Evolutionary conservation across 306 rosid genomes (phyloP).

Genomic region (Cyclanthera cordifolia): DNA sequence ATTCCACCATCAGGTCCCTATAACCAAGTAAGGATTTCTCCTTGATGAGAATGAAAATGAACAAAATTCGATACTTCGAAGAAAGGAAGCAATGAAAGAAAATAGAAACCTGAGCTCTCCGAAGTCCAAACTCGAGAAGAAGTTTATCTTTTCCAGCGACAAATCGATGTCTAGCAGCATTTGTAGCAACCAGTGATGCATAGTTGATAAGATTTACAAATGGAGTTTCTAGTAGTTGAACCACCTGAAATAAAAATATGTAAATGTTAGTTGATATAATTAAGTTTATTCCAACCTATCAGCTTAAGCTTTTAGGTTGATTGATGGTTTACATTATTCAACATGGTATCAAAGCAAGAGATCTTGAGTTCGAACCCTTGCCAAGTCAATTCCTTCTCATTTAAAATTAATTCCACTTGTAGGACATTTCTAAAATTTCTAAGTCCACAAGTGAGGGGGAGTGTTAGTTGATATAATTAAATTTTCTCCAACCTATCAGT

Average conservation of each 20-base stretch:
- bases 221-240: constrained; percentile 86
- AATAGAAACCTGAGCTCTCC: constrained; percentile 60
- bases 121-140: constrained; percentile 85
- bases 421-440: no score
- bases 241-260: constrained; percentile 42
- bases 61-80: not conserved
- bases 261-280: no score
- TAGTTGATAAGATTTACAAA: constrained; percentile 63
- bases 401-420: no score
- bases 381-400: no score
- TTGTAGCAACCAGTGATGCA: constrained; percentile 76
- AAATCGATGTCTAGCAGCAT: constrained; percentile 90
- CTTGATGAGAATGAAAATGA: constrained; percentile 10
- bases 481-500: no score
- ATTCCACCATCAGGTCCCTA: constrained; percentile 98
- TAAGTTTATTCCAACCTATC: no score
- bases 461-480: no score
- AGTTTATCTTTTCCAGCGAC: constrained; percentile 83
- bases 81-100: constrained; percentile 15
- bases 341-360: no score
- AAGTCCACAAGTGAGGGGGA: no score
- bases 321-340: no score
- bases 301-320: no score
- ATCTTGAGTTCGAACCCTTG: no score
- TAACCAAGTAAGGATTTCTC: constrained; percentile 16